Evolutionary conservation across 1,284 basidiomycete species (phyloP).

Genomic region (Malassezia nana): DNA sequence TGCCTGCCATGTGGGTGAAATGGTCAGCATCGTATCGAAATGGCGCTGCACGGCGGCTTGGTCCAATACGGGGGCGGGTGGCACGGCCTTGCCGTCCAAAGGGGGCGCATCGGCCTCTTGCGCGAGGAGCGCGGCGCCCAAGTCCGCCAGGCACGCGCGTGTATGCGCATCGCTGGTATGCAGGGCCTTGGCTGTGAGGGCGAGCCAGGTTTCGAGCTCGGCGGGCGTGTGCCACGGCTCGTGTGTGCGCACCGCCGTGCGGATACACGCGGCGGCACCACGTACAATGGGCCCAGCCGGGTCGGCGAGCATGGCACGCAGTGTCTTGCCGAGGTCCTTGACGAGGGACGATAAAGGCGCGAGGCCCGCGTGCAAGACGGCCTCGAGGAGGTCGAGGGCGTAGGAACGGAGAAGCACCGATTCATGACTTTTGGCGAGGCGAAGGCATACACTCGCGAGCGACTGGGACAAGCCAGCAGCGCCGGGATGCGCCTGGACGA

Average conservation of each 20-base stretch:
- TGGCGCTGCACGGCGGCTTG: conserved; percentile 52
- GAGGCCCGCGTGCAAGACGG: conserved; percentile 74
- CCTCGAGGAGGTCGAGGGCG: conserved; percentile 65
- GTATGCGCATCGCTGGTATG: conserved; percentile 72
- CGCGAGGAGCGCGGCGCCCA: conserved; percentile 75
- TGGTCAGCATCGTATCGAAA: conserved; percentile 56
- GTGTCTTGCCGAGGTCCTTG: conserved; percentile 77
- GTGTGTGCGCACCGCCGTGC: background rate
- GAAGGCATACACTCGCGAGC: conserved; percentile 3
- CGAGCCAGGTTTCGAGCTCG: conserved; percentile 68
- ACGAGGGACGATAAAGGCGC: conserved; percentile 46
- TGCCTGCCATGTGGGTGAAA: conserved; percentile 57
- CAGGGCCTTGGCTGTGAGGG: conserved; percentile 63
- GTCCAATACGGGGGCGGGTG: conserved; percentile 59
- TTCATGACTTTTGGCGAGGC: conserved; percentile 23
- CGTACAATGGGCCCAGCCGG: conserved; percentile 78
- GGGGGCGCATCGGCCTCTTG: conserved; percentile 55
- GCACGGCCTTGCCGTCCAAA: conserved; percentile 52
- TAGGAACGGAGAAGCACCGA: conserved; percentile 62
- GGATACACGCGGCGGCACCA: conserved; percentile 58
- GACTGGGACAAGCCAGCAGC: conserved; percentile 67
- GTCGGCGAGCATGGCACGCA: conserved; percentile 66
- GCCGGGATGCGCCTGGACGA: conserved; percentile 69
- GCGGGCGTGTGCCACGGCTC: conserved; percentile 48
- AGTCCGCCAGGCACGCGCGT: conserved; percentile 64